Base-by-base conservation (phyloP, 2,329 filamentous ascomycete genomes). In the Phoma herbarum region DNA sequence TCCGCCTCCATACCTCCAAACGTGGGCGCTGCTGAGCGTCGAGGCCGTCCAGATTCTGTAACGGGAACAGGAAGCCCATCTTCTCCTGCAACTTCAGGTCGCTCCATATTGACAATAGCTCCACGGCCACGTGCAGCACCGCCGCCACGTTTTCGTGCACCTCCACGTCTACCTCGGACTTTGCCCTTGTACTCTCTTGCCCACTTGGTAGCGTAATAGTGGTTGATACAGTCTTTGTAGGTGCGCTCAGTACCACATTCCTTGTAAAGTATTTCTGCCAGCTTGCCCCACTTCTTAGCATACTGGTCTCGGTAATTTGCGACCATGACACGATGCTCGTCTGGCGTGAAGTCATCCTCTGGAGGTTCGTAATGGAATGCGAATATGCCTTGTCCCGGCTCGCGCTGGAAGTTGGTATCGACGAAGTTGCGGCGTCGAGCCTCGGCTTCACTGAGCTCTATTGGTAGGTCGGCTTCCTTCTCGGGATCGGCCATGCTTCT, bases 191-290 rank as follows among this genome's bases (percentile, higher is more conserved):
- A 88, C 62, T 91, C 88, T 41, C 88, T 85, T 45, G 88, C 84
- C 78, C 89, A 90, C 78, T 87, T 95, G 72, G 89, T 91, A 62
- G 91, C 83, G 75, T 95, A 95, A 77, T 95, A 95, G 75, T 93
- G 92, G 72, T 92, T 89, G 66, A 95, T 95, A 75, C 90, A 92
- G 45, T 90, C 86, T 64, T 90, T 89, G 76, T 92, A 93, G 68
- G 90, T 88, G 23, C 91, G 86, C 28, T 84, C 82, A 0, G 85
- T 84, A 6, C 74, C 74, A 41, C 71, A 70, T 47, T 76, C 72
- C 59, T 76, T 75, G 54, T 74, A 70, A 18, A 94, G 79, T 23
- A 83, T 83, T 58, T 90, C 86, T 5, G 91, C 89, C 57, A 95
- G 88, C 67, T 86, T 88, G 56, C 90, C 90, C 90, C 90, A 95